Percentiles rank a stretch among this genome's conserved stretches.
Conservation (phyloP, 768 basidiomycete species). For the Porphyrellus cyaneotinctus region DNA sequence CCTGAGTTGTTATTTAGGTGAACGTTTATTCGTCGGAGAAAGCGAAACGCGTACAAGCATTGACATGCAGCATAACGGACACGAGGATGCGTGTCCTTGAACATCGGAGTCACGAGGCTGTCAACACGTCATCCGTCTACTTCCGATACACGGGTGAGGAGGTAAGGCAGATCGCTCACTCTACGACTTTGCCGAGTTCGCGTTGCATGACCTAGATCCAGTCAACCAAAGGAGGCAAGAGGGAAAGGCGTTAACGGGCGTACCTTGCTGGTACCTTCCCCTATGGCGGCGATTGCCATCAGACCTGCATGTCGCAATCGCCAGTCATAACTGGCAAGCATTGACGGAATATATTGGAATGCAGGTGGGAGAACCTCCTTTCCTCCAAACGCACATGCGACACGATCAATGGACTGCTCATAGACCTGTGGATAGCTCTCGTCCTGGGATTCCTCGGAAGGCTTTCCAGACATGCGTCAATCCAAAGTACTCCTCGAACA, state of each 20-base stretch:
- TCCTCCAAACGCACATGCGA: constrained; percentile 79
- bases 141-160: background rate
- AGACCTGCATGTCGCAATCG: constrained; percentile 78
- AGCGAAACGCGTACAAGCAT: constrained; percentile 56
- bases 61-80: constrained; percentile 79
- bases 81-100: constrained; percentile 72
- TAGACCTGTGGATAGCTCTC: constrained; percentile 71
- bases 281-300: constrained; percentile 83
- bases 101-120: constrained; percentile 74
- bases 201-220: constrained; percentile 64
- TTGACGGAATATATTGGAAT: constrained; percentile 78
- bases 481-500: background rate
- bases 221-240: background rate
- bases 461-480: constrained; percentile 36
- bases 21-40: background rate
- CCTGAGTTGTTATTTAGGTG: constrained; percentile 33
- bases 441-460: constrained; percentile 55
- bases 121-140: background rate
- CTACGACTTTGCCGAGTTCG: constrained; percentile 76
- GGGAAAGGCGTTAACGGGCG: background rate
- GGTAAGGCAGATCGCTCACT: constrained; percentile 42
- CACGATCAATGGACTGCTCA: constrained; percentile 77
- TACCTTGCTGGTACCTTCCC: constrained; percentile 77
- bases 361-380: constrained; percentile 71
- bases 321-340: constrained; percentile 84